Percentiles rank a stretch among this genome's conserved stretches.
These are phyloP conservation scores for Leccinum disarticulatum DNA, from an alignment of 768 basidiomycete species.

Conservation along the genomic window DNA sequence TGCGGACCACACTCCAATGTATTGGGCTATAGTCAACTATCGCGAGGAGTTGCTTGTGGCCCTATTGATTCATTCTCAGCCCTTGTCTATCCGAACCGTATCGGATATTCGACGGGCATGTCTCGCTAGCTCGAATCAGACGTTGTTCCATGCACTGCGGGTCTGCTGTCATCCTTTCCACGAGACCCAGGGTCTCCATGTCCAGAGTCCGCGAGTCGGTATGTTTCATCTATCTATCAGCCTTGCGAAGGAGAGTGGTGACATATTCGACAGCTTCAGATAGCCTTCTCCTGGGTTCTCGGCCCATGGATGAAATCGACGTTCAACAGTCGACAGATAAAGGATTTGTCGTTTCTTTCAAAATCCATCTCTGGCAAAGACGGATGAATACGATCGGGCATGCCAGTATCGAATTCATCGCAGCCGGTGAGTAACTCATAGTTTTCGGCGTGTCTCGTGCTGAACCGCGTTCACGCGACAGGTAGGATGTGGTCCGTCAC, in stretches of 20 bases:
- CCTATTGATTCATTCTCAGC: slow-evolving; percentile 51
- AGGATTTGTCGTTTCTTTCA: slow-evolving; percentile 49
- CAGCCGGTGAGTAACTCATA: slow-evolving; percentile 24
- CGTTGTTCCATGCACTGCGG: slow-evolving; percentile 29
- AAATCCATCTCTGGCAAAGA: slow-evolving; percentile 60
- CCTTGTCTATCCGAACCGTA: slow-evolving; percentile 42
- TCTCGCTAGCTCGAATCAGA: slow-evolving; percentile 36
- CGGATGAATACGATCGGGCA: slow-evolving; percentile 62
- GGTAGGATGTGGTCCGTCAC: slow-evolving; percentile 28
- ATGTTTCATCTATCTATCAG: slow-evolving; percentile 20
- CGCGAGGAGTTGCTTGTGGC: slow-evolving; percentile 42
- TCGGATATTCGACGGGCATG: slow-evolving; percentile 70
- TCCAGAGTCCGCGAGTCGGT: slow-evolving; percentile 16
- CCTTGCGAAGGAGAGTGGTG: not conserved
- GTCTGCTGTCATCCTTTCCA: slow-evolving; percentile 23
- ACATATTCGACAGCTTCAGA: slow-evolving; percentile 37
- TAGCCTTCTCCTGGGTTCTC: slow-evolving; percentile 30
- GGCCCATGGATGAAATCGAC: slow-evolving; percentile 50
- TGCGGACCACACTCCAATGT: slow-evolving; percentile 29
- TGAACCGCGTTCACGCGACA: not conserved
- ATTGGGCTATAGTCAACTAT: slow-evolving; percentile 37
- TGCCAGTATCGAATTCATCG: slow-evolving; percentile 67
- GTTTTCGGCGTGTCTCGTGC: not conserved
- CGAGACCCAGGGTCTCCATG: slow-evolving; percentile 19
- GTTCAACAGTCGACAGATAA: slow-evolving; percentile 42